Evolutionary conservation across 192 early-diverging fungal species (phyloP), one percentile per base, ranked within the genome.

Genomic region (Coemansia sp.): DNA sequence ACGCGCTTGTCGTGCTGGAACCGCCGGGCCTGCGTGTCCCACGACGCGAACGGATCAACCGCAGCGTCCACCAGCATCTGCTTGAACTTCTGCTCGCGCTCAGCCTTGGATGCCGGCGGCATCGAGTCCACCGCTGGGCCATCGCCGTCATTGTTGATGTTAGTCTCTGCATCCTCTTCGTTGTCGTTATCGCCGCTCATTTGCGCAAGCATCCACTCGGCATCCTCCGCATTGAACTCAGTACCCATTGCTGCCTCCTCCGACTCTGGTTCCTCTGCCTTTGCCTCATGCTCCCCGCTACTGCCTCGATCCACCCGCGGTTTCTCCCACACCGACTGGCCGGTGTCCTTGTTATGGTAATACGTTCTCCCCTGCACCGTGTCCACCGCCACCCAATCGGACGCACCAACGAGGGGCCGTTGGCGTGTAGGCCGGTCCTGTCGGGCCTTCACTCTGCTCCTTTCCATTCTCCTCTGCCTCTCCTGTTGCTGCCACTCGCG

Each of bases 151-250:
- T 32, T 4, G 32, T 32, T 32, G 32, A 32, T 32, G 10, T 46
- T 52, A 13, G 39, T 45, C 39, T 41, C 39, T 41, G 36, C 3
- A 16, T 1, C 21, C 39, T 45, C n/a, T 1, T 57, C 66, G 8
- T 70, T 15, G 2, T 48, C 42, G 3, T 36, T 46, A 1, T 12
- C 61, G 7, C 52, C 63, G 43, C 26, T 52, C 74, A 82, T 82
- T 57, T 82, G 74, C 36, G 69, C 62, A 32, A 82, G 59, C 80
- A 82, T 82, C 80, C 80, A 82, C 47, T 82, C 80, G 2, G 75
- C 80, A 36, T 82, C 80, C 18, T 82, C 80, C 0, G 39, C 72
- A 40, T 68, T 68, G 71, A 77, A 70, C 43, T 82, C 80, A 0
- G 72, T 74, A 7, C 74, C 74, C 16, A 26, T 67, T 3, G 19